These are phyloP conservation scores for Penicillium concentricum DNA, from an alignment of 2,329 filamentous ascomycete genomes.

Conservation along the genomic window DNA sequence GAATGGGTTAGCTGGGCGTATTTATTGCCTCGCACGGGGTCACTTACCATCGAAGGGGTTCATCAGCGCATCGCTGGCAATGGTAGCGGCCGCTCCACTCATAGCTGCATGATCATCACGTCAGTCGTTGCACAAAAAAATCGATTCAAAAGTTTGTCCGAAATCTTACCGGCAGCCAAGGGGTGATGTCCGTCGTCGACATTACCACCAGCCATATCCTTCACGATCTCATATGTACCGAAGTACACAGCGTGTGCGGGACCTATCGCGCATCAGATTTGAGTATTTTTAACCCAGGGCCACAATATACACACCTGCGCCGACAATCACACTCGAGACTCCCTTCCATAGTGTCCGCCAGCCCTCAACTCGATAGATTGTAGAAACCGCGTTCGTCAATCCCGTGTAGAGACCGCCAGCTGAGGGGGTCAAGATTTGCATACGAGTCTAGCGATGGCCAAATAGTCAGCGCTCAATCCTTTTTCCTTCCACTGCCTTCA, in stretches of 20 bases:
- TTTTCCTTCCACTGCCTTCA: neutral
- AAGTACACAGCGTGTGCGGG: constrained; percentile 98
- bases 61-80: constrained; percentile 97
- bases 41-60: constrained; percentile 93
- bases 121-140: constrained; percentile 9
- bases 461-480: constrained; percentile 13
- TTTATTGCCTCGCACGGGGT: neutral
- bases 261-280: constrained; percentile 54
- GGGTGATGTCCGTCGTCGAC: constrained; percentile 82
- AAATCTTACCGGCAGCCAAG: constrained; percentile 74
- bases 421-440: constrained; percentile 90
- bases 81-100: constrained; percentile 91
- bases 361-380: constrained; percentile 87
- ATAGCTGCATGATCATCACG: constrained; percentile 58
- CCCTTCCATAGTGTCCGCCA: constrained; percentile 92
- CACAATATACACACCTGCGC: constrained; percentile 67
- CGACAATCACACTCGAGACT: constrained; percentile 92
- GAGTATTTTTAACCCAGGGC: neutral
- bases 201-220: constrained; percentile 93
- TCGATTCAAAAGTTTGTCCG: neutral
- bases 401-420: constrained; percentile 81
- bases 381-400: constrained; percentile 86
- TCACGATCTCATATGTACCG: constrained; percentile 95
- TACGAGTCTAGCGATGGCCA: constrained; percentile 70
- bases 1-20: neutral